phyloP scores from a whole-genome alignment of 1,284 basidiomycete species.

The Schizophyllum amplum region DNA sequence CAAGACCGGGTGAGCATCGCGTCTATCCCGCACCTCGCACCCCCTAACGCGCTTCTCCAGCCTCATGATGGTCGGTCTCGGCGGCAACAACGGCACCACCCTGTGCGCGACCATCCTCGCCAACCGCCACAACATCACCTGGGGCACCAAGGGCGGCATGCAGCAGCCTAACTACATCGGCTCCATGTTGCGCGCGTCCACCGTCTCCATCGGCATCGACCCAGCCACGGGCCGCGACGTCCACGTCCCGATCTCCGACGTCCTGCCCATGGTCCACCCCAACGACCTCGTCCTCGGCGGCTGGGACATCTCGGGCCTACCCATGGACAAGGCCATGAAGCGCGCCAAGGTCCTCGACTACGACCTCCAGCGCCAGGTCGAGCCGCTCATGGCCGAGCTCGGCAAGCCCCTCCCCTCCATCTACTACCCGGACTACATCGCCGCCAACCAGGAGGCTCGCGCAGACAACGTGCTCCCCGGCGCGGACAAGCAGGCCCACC shows the following conservation, averaged over 20 bases:
- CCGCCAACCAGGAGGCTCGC: conserved; percentile 94
- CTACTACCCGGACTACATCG: conserved; percentile 95
- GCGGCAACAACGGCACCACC: conserved; percentile 97
- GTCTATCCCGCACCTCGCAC: conserved; percentile 8
- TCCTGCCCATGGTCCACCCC: conserved; percentile 97
- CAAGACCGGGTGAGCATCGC: conserved; percentile 78
- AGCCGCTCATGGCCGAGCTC: conserved; percentile 76
- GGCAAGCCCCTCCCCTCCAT: conserved; percentile 87
- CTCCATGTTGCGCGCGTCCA: conserved; percentile 89
- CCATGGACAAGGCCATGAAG: conserved; percentile 89
- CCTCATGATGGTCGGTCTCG: conserved; percentile 94
- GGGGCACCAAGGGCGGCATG: conserved; percentile 90
- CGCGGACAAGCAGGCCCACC: conserved; percentile 82
- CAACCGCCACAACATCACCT: conserved; percentile 91
- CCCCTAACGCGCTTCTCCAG: conserved; percentile 31
- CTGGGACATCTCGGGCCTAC: conserved; percentile 90
- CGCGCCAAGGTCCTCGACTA: conserved; percentile 94
- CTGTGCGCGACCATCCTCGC: conserved; percentile 93
- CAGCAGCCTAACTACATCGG: conserved; percentile 98
- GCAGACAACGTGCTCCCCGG: conserved; percentile 91
- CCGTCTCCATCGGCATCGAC: conserved; percentile 87
- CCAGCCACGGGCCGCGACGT: conserved; percentile 83
- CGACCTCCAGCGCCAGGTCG: conserved; percentile 94
- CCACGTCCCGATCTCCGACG: conserved; percentile 87
- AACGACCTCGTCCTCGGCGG: conserved; percentile 97